Conservation (phyloP, 768 basidiomycete species). For the Tylopilus sp. region DNA sequence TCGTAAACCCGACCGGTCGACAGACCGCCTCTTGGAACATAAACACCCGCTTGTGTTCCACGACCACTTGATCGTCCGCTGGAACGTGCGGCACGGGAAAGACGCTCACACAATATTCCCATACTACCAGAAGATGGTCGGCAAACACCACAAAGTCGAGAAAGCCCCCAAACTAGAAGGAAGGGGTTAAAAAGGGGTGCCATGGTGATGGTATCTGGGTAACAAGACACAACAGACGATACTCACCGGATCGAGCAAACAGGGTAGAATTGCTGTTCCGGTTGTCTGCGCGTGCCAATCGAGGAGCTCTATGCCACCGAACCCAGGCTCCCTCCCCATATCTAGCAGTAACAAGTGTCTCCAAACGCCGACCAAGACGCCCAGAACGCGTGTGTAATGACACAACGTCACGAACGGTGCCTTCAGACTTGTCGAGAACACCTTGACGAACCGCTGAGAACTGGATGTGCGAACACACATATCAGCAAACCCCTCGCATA, state of each 20-base stretch:
- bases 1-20: slow-evolving; percentile 27
- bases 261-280: slow-evolving; percentile 25
- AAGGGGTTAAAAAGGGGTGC: background rate
- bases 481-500: background rate
- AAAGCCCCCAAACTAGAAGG: slow-evolving; percentile 22
- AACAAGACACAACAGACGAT: background rate
- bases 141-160: slow-evolving; percentile 26
- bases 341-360: slow-evolving; percentile 24
- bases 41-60: slow-evolving; percentile 25
- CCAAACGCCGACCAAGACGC: slow-evolving; percentile 24
- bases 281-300: slow-evolving; percentile 26
- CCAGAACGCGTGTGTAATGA: slow-evolving; percentile 22
- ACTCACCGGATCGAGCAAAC: slow-evolving; percentile 21
- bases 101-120: slow-evolving; percentile 29
- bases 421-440: slow-evolving; percentile 16
- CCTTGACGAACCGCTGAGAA: slow-evolving; percentile 14
- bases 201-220: background rate
- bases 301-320: slow-evolving; percentile 26
- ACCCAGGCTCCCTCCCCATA: slow-evolving; percentile 13
- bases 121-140: slow-evolving; percentile 23
- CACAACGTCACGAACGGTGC: slow-evolving; percentile 22
- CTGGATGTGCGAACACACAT: background rate
- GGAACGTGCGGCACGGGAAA: slow-evolving; percentile 24
- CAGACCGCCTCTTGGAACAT: slow-evolving; percentile 24
- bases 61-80: slow-evolving; percentile 14